Conservation (phyloP, 306 rosid genomes). For the Ormosia emarginata region DNA sequence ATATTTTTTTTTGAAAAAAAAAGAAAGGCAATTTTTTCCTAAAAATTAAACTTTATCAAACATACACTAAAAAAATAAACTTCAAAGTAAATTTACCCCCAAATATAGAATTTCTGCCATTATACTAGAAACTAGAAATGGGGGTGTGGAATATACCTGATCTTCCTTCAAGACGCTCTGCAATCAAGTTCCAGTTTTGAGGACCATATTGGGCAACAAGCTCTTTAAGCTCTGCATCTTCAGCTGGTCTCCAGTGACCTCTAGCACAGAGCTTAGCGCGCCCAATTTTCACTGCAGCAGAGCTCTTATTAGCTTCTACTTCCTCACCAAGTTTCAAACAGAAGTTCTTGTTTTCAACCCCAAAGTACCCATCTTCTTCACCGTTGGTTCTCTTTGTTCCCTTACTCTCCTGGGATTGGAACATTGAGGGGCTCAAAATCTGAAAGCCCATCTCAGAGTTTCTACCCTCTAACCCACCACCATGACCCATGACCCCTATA, state of each 20-base stretch:
- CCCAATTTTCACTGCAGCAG: slow-evolving; percentile 28
- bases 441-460: slow-evolving; percentile 38
- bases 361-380: slow-evolving; percentile 10
- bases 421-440: slow-evolving; percentile 31
- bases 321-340: slow-evolving; percentile 43
- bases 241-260: slow-evolving; percentile 98
- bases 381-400: neutral
- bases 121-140: neutral
- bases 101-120: neutral
- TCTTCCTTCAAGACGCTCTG: slow-evolving; percentile 76
- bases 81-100: neutral
- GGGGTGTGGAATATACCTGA: slow-evolving; percentile 51
- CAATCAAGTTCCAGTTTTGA: slow-evolving; percentile 92
- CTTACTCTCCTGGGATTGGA: slow-evolving; percentile 8
- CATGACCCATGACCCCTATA: neutral
- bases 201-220: slow-evolving; percentile 86
- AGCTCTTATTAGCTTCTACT: slow-evolving; percentile 7
- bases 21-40: neutral
- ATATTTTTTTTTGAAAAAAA: neutral
- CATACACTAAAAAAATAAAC: neutral
- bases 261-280: slow-evolving; percentile 62
- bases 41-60: neutral
- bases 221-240: slow-evolving; percentile 74
- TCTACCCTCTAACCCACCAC: neutral
- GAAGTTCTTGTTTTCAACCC: slow-evolving; percentile 13